These are phyloP conservation scores for Boletus rex-veris DNA, from an alignment of 768 basidiomycete species.

Conservation along the genomic window DNA sequence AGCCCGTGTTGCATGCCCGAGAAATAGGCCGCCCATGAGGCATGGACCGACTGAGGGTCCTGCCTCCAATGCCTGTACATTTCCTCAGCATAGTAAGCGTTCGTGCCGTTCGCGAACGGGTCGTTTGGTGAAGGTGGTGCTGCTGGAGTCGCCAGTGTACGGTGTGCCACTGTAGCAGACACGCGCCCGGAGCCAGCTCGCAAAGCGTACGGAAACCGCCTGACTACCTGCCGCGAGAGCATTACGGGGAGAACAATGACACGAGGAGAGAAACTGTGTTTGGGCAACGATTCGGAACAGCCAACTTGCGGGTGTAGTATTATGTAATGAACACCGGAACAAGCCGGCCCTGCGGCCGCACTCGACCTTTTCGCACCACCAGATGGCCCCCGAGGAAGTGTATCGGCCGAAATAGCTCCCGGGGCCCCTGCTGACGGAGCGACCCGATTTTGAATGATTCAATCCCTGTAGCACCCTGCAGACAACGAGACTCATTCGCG, in stretches of 20 bases:
- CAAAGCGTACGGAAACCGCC: conserved; percentile 32
- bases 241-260: conserved; percentile 19
- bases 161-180: conserved; percentile 21
- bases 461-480: neutral
- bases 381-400: neutral
- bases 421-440: neutral
- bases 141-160: conserved; percentile 46
- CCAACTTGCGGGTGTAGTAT: neutral
- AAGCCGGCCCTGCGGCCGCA: conserved; percentile 6
- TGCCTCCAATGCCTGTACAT: conserved; percentile 93
- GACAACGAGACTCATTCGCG: neutral
- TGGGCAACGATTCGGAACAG: neutral
- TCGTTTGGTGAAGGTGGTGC: conserved; percentile 71
- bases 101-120: conserved; percentile 89
- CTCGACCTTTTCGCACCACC: neutral
- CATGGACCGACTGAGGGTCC: conserved; percentile 89
- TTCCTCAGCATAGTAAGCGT: conserved; percentile 93
- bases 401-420: neutral
- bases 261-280: neutral
- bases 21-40: conserved; percentile 94
- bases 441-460: conserved; percentile 1
- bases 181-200: conserved; percentile 20
- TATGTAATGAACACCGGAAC: conserved; percentile 17
- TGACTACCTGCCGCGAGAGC: conserved; percentile 37
- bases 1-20: conserved; percentile 88